Conservation (phyloP, 1,139 yeast species). For the Pichia sorboxylosa region DNA sequence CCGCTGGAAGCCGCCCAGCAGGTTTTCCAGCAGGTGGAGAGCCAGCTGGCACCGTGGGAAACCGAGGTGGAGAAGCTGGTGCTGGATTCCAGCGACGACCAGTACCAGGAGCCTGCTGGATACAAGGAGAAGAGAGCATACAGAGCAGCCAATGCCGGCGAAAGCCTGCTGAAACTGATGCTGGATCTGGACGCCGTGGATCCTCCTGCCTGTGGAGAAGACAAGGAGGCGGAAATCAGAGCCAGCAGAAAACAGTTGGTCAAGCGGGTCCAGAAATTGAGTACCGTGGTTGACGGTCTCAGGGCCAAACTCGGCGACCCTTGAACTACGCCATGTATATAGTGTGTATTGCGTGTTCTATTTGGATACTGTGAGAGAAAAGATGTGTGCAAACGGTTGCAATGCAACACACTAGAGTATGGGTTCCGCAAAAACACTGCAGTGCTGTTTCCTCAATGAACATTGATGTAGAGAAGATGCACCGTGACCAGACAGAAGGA, state of each 20-base stretch:
- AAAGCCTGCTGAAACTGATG: conserved; percentile 53
- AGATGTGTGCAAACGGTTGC: too few relatives aligned
- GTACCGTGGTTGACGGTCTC: conserved; percentile 12
- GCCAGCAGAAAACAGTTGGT: conserved; percentile 45
- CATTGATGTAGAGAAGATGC: too few relatives aligned
- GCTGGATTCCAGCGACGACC: conserved; percentile 2
- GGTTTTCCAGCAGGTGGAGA: conserved; percentile 1
- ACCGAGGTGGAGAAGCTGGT: conserved; percentile 6
- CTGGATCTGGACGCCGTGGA: conserved; percentile 59
- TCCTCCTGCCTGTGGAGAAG: conserved; percentile 29
- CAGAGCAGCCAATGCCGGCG: conserved; percentile 49
- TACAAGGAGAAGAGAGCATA: conserved; percentile 25
- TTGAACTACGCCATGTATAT: too few relatives aligned
- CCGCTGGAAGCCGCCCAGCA: conserved; percentile 5
- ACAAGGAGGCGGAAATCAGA: not conserved
- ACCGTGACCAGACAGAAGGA: too few relatives aligned
- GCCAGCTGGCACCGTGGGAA: not conserved
- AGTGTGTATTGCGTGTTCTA: too few relatives aligned
- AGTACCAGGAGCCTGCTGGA: conserved; percentile 1
- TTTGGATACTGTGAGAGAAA: too few relatives aligned
- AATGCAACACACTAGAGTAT: too few relatives aligned
- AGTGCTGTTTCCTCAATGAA: too few relatives aligned
- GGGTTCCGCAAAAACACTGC: too few relatives aligned
- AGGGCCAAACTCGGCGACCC: conserved; percentile 1
- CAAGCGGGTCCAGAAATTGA: conserved; percentile 40